These are phyloP conservation scores for Trichoderma cornu-damae DNA, from an alignment of 2,329 filamentous ascomycete genomes.

Conservation along the genomic window DNA sequence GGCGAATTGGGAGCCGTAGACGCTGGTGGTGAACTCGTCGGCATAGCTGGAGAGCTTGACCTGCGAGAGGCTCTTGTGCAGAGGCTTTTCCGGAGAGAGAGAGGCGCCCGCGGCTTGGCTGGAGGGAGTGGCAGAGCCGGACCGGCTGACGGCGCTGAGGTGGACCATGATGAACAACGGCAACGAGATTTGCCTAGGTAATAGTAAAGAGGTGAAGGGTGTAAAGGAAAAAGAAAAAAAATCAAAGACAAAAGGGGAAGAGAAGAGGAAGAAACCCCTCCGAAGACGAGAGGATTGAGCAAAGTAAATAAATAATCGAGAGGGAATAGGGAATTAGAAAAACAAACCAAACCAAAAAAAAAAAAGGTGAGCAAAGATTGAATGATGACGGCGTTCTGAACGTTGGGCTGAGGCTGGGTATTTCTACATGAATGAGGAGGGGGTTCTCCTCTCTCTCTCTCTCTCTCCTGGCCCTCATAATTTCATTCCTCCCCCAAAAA, in stretches of 20 bases:
- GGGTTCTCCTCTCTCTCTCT: too few relatives aligned
- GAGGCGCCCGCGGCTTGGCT: slow-evolving; percentile 15
- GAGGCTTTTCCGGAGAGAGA: slow-evolving; percentile 24
- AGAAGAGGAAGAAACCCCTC: background rate
- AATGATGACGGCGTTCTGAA: background rate
- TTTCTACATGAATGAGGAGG: slow-evolving; percentile 5
- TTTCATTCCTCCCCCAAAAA: too few relatives aligned
- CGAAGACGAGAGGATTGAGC: background rate
- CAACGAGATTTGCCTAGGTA: slow-evolving; percentile 20
- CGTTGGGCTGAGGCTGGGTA: background rate
- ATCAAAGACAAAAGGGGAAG: background rate
- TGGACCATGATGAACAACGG: slow-evolving; percentile 48
- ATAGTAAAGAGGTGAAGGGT: background rate
- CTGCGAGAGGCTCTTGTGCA: slow-evolving; percentile 27
- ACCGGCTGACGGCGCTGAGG: slow-evolving; percentile 40
- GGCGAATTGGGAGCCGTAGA: slow-evolving; percentile 85
- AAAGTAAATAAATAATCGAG: background rate
- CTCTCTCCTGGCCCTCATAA: too few relatives aligned
- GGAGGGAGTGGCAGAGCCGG: slow-evolving; percentile 21
- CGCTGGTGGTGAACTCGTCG: slow-evolving; percentile 65
- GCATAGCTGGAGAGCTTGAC: slow-evolving; percentile 47
- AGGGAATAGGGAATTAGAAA: too few relatives aligned
- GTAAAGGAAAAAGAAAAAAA: background rate
- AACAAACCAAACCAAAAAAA: too few relatives aligned
- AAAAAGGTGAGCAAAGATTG: background rate